phyloP scores from a whole-genome alignment of 805 yeast genomes.

The Candida manassasensis region DNA sequence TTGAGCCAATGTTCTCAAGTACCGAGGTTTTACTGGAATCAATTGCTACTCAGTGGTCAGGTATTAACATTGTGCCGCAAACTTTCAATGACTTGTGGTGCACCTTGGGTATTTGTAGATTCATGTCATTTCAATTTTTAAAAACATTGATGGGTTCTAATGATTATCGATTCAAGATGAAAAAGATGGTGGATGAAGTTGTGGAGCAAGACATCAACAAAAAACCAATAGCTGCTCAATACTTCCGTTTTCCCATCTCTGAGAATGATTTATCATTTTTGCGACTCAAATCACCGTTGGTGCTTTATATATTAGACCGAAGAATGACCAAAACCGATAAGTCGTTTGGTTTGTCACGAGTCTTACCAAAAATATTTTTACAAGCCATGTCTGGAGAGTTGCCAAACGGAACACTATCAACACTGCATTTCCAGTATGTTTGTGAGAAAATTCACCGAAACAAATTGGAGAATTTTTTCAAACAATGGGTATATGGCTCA shows the following conservation, averaged over 20 bases:
- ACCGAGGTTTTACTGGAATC: slow-evolving; percentile 68
- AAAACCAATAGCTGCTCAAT: slow-evolving; percentile 76
- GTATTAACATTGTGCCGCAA: slow-evolving; percentile 81
- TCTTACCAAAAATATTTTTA: slow-evolving; percentile 81
- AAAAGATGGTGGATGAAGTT: slow-evolving; percentile 57
- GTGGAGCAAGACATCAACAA: slow-evolving; percentile 73
- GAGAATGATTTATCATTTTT: slow-evolving; percentile 64
- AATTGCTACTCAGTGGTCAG: slow-evolving; percentile 88
- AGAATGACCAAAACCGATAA: slow-evolving; percentile 96
- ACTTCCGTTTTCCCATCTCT: slow-evolving; percentile 57
- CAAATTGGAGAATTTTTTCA: slow-evolving; percentile 75
- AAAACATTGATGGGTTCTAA: slow-evolving; percentile 75
- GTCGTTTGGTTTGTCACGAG: slow-evolving; percentile 87
- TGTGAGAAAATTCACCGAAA: slow-evolving; percentile 93
- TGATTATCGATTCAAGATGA: slow-evolving; percentile 70
- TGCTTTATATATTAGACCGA: slow-evolving; percentile 76
- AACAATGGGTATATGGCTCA: slow-evolving; percentile 87
- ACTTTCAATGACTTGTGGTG: slow-evolving; percentile 84
- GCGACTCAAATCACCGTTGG: slow-evolving; percentile 77
- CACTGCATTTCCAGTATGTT: slow-evolving; percentile 84
- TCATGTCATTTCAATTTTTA: slow-evolving; percentile 72
- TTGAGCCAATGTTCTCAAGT: slow-evolving; percentile 72
- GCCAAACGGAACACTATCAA: slow-evolving; percentile 68
- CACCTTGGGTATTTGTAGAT: slow-evolving; percentile 77
- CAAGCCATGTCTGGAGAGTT: slow-evolving; percentile 96